Conservation (phyloP, 164 flowering plant genomes). For the Liriodendron chinense region DNA sequence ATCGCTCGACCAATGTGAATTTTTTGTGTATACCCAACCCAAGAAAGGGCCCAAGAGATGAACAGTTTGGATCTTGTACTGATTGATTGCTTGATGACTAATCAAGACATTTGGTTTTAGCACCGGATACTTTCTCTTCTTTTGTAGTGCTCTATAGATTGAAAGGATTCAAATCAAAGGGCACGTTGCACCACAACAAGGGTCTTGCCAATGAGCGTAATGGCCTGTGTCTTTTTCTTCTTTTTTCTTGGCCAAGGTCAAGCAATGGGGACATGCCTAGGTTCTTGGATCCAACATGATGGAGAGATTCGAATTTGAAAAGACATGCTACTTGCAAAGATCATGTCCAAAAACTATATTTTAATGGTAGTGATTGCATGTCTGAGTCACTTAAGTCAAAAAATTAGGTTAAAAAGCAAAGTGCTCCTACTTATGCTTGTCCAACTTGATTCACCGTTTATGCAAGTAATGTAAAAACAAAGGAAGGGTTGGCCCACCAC, state of each 20-base stretch:
- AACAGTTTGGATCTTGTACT: not conserved
- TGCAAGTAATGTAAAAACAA: not conserved
- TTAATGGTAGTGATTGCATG: conserved; percentile 4
- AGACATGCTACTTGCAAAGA: conserved; percentile 9
- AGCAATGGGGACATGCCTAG: conserved; percentile 12
- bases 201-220: not conserved
- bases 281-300: conserved; percentile 10
- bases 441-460: conserved; percentile 8
- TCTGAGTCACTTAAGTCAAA: conserved; percentile 6
- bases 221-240: conserved; percentile 3
- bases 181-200: not conserved
- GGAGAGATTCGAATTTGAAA: conserved; percentile 10
- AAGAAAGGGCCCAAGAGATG: not conserved
- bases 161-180: not conserved
- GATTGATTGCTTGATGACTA: not conserved
- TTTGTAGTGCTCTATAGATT: not conserved
- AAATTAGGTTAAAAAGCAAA: conserved; percentile 1
- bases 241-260: not conserved
- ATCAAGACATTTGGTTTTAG: not conserved
- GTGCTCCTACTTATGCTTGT: conserved; percentile 11
- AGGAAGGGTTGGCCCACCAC: conserved; percentile 11
- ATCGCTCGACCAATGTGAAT: no score
- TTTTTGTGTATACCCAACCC: no score
- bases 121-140: not conserved
- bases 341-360: conserved; percentile 4